Evolutionary conservation across 768 basidiomycete genomes (phyloP).

Genomic region (Lactifluus pinguis): DNA sequence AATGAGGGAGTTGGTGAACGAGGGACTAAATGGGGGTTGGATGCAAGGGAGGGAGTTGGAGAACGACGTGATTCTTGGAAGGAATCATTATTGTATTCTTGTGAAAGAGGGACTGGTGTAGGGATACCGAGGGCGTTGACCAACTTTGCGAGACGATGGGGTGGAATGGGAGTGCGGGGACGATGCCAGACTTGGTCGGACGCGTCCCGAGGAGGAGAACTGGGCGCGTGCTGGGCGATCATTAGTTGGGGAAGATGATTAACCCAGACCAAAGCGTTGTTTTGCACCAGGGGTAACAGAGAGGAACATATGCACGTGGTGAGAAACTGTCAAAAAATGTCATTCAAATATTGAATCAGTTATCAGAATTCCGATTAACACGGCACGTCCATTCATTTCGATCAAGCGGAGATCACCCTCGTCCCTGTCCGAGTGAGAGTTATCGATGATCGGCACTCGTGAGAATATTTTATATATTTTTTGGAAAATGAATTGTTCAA

Average conservation of each 20-base stretch:
- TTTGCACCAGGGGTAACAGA: no score
- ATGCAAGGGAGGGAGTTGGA: constrained; percentile 30
- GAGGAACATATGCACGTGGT: no score
- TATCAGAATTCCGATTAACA: no score
- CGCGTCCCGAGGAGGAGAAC: background rate
- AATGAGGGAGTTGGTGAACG: constrained; percentile 30
- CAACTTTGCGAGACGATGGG: constrained; percentile 69
- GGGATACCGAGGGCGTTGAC: constrained; percentile 82
- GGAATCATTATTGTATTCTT: background rate
- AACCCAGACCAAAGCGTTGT: no score
- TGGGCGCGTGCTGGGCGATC: background rate
- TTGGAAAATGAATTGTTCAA: no score
- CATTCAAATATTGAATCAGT: no score
- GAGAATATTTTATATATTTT: background rate
- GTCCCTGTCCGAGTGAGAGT: constrained; percentile 1
- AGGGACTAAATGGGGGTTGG: constrained; percentile 32
- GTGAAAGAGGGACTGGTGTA: constrained; percentile 54
- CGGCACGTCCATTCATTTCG: background rate
- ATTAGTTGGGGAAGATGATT: background rate
- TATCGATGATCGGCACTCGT: background rate
- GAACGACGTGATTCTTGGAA: constrained; percentile 23
- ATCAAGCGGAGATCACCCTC: background rate
- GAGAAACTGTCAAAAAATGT: no score
- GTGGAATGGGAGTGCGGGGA: constrained; percentile 64
- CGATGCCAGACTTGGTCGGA: constrained; percentile 39